phyloP scores from a whole-genome alignment of 345 rosid species.

The Euphorbia peplus region DNA sequence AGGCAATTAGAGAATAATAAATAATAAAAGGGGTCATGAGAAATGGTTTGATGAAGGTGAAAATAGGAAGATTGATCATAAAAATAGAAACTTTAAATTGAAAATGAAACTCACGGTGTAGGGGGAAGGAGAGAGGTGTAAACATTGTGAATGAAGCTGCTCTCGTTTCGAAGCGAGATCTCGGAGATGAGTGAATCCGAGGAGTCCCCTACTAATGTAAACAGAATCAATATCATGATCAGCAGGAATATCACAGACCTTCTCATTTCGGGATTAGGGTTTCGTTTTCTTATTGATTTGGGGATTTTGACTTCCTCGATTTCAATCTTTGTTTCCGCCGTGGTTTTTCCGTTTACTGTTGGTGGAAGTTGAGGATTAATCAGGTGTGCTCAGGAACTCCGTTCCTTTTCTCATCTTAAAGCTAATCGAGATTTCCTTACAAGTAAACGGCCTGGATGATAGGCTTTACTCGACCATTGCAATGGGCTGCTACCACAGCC shows the following conservation, averaged over 20 bases:
- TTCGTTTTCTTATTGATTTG: background rate
- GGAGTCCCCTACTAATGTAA: constrained; percentile 30
- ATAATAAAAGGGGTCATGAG: no score
- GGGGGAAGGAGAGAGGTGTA: constrained; percentile 37
- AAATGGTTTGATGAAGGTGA: no score
- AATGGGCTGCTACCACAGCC: no score
- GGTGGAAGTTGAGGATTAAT: background rate
- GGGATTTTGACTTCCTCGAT: background rate
- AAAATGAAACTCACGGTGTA: constrained; percentile 32
- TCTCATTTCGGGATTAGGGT: constrained; percentile 32
- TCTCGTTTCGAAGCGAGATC: constrained; percentile 25
- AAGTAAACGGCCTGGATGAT: no score
- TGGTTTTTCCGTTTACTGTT: background rate
- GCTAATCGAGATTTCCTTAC: no score
- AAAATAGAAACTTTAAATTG: no score
- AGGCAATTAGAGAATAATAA: no score
- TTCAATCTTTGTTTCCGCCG: background rate
- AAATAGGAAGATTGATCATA: no score
- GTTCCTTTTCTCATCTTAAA: no score
- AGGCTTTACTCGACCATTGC: no score
- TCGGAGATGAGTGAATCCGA: constrained; percentile 41
- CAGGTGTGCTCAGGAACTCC: no score
- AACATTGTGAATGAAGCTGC: constrained; percentile 20
- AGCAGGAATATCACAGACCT: constrained; percentile 37
- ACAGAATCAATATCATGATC: constrained; percentile 31